Conservation (phyloP, 1,139 yeast species). For the Debaryomyces coudertii region DNA sequence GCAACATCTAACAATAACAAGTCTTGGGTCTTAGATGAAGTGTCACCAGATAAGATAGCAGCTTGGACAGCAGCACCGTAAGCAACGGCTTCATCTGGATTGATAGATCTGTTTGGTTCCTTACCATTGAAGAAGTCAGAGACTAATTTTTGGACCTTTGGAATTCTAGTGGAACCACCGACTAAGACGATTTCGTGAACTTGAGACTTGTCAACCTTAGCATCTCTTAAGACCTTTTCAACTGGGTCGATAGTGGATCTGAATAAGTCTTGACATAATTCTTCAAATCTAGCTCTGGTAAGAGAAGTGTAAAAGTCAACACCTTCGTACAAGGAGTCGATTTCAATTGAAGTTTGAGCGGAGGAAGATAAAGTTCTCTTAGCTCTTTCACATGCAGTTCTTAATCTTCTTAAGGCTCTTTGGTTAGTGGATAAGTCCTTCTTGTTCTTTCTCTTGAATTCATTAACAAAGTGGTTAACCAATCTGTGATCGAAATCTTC, state of each 20-base stretch:
- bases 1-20: constrained; percentile 85
- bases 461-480: constrained; percentile 82
- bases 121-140: constrained; percentile 98
- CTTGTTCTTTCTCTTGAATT: constrained; percentile 96
- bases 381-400: constrained; percentile 99
- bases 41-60: constrained; percentile 76
- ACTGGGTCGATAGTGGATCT: constrained; percentile 96
- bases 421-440: constrained; percentile 87
- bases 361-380: constrained; percentile 98
- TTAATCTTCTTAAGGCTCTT: constrained; percentile 96
- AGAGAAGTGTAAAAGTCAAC: constrained; percentile 93
- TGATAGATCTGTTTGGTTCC: constrained; percentile 91
- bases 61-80: constrained; percentile 99
- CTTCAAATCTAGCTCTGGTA: constrained; percentile 99
- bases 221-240: constrained; percentile 95
- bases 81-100: constrained; percentile 99
- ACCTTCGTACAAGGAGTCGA: constrained; percentile 95
- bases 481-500: constrained; percentile 62
- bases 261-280: constrained; percentile 93
- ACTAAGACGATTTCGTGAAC: constrained; percentile 96
- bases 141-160: constrained; percentile 95
- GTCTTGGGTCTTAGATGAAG: constrained; percentile 74
- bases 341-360: constrained; percentile 94
- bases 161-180: constrained; percentile 99
- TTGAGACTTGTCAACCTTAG: constrained; percentile 84